These are phyloP conservation scores for Colletotrichum destructivum DNA, from an alignment of 2,329 filamentous ascomycete species.

Conservation along the genomic window DNA sequence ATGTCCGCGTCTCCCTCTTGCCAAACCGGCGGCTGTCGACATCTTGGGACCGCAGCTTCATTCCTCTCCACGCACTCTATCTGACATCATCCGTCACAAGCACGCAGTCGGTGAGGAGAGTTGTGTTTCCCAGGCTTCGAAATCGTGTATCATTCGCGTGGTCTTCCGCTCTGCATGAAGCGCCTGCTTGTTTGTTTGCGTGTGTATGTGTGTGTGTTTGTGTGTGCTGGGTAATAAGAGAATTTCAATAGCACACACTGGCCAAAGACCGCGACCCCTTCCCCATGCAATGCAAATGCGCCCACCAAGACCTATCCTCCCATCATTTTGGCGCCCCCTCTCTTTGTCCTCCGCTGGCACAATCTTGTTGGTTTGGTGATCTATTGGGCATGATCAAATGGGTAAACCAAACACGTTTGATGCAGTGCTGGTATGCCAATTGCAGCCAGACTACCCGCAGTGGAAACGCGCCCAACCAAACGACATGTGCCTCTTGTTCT, in stretches of 20 bases:
- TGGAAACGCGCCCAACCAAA: conserved; percentile 1
- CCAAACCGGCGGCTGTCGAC: too few relatives aligned
- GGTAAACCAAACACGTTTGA: conserved; percentile 10
- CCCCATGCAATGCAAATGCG: conserved; percentile 22
- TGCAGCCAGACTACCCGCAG: conserved; percentile 2
- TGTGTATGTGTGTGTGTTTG: background rate
- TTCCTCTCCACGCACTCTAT: background rate
- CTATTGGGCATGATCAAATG: conserved; percentile 7
- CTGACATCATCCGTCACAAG: background rate
- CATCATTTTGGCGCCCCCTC: background rate
- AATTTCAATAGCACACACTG: background rate
- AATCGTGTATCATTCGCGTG: conserved; percentile 18
- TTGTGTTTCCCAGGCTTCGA: background rate
- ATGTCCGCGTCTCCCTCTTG: too few relatives aligned
- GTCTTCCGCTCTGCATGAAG: conserved; percentile 4
- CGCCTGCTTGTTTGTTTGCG: background rate
- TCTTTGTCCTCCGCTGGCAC: background rate
- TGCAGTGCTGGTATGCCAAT: conserved; percentile 13
- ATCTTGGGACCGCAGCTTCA: too few relatives aligned
- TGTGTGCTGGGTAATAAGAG: background rate
- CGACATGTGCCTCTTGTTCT: conserved; percentile 10
- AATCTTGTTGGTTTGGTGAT: conserved; percentile 1
- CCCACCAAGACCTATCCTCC: background rate
- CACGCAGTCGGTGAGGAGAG: background rate
- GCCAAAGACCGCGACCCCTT: background rate